A percentile compares a stretch with the other conserved stretches of the same genome.
Conservation (phyloP, 2,329 filamentous ascomycete species). For the Aquanectria penicillioides region DNA sequence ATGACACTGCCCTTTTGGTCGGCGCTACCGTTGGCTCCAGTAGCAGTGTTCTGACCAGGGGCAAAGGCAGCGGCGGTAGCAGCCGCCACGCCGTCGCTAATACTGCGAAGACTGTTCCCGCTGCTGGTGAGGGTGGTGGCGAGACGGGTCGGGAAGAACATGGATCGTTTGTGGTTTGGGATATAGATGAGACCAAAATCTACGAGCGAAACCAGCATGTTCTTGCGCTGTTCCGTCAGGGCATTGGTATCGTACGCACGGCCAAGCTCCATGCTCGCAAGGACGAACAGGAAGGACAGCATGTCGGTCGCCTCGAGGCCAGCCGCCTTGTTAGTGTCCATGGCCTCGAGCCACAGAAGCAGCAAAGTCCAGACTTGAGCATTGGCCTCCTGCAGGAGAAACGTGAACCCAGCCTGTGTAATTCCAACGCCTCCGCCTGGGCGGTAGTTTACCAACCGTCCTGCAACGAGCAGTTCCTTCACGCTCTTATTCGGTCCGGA, state of each 20-base stretch:
- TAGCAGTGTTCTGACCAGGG: slow-evolving; percentile 49
- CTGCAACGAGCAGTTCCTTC: slow-evolving; percentile 82
- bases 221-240: slow-evolving; percentile 81
- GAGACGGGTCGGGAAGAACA: slow-evolving; percentile 90
- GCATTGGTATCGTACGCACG: slow-evolving; percentile 89
- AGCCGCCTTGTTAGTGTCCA: slow-evolving; percentile 66
- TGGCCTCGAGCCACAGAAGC: slow-evolving; percentile 90
- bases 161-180: slow-evolving; percentile 64
- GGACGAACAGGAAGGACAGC: slow-evolving; percentile 93
- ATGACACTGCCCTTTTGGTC: slow-evolving; percentile 85
- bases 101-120: slow-evolving; percentile 76
- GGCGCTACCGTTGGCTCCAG: slow-evolving; percentile 44
- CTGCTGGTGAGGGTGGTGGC: slow-evolving; percentile 94
- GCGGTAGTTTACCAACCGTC: slow-evolving; percentile 78
- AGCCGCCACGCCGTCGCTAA: slow-evolving; percentile 74
- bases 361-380: slow-evolving; percentile 97
- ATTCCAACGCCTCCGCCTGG: slow-evolving; percentile 78
- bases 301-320: slow-evolving; percentile 92
- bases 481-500: slow-evolving; percentile 77
- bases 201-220: slow-evolving; percentile 89
- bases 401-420: slow-evolving; percentile 93
- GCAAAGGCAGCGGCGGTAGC: slow-evolving; percentile 62
- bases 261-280: slow-evolving; percentile 92
- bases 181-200: slow-evolving; percentile 94
- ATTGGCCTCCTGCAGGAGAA: slow-evolving; percentile 93